Evolutionary conservation across 2,329 filamentous ascomycete genomes (phyloP).

Genomic region (Botryotinia narcissicola): DNA sequence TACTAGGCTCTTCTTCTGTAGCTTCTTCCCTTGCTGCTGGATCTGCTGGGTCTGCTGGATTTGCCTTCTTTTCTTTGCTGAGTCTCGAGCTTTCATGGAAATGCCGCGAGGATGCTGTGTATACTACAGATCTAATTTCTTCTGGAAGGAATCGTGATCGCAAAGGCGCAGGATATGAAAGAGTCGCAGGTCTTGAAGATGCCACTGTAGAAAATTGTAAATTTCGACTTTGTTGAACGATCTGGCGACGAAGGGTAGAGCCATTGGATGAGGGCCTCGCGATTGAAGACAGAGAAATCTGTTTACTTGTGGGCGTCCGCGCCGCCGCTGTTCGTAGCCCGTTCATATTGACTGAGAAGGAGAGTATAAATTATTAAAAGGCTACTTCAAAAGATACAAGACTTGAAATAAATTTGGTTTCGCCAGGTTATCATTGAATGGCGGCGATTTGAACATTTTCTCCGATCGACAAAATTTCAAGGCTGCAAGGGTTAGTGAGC

Average conservation of each 20-base stretch:
- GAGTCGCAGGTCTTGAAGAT: conserved; percentile 41
- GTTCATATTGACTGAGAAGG: conserved; percentile 33
- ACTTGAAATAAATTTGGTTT: conserved; percentile 26
- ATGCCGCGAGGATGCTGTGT: conserved; percentile 23
- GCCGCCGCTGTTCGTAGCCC: conserved; percentile 33
- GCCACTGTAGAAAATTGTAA: conserved; percentile 33
- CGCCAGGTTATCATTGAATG: conserved; percentile 23
- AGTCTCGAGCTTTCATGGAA: conserved; percentile 33
- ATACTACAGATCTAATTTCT: conserved; percentile 27
- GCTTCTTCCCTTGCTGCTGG: conserved; percentile 21
- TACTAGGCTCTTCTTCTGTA: conserved; percentile 22
- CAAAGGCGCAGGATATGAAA: conserved; percentile 41
- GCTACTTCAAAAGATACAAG: conserved; percentile 14
- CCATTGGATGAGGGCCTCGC: conserved; percentile 38
- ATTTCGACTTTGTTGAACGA: conserved; percentile 38
- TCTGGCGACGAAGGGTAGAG: conserved; percentile 37
- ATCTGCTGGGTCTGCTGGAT: conserved; percentile 20
- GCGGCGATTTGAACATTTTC: conserved; percentile 33
- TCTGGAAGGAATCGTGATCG: conserved; percentile 42
- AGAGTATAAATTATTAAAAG: conserved; percentile 13
- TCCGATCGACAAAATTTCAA: conserved; percentile 26
- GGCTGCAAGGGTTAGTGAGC: conserved; percentile 21
- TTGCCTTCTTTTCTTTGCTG: conserved; percentile 32
- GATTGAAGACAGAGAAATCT: conserved; percentile 33
- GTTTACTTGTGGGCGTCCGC: conserved; percentile 31